Conservation (phyloP, 345 rosid species). For the Populus tremula region DNA sequence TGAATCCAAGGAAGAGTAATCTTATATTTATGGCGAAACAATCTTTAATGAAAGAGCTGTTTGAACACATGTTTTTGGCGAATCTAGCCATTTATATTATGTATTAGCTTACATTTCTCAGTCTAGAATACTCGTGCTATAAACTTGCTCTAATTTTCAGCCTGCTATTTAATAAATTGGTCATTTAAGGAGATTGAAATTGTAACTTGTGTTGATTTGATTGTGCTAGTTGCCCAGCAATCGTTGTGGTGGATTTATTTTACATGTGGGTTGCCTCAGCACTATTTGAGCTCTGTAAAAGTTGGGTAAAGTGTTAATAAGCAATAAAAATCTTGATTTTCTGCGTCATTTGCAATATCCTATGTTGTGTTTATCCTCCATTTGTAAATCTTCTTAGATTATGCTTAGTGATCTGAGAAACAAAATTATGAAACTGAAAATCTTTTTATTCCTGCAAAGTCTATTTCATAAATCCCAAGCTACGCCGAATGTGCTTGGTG, state of each 20-base stretch:
- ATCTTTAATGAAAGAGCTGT: conserved; percentile 1
- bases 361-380: background rate
- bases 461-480: background rate
- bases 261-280: background rate
- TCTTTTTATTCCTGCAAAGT: background rate
- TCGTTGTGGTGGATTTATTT: background rate
- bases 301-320: background rate
- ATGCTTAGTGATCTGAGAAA: background rate
- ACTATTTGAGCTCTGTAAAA: background rate
- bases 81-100: background rate
- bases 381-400: background rate
- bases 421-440: background rate
- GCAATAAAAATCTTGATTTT: background rate
- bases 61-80: conserved; percentile 7
- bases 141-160: conserved; percentile 9
- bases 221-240: background rate
- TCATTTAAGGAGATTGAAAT: background rate
- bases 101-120: conserved; percentile 11
- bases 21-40: background rate
- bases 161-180: conserved; percentile 12
- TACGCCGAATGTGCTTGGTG: background rate
- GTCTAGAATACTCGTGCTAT: conserved; percentile 6
- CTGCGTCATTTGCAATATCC: too few species aligned
- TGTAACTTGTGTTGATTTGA: background rate
- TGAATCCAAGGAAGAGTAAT: conserved; percentile 38